These are phyloP conservation scores for Penicillium thymicola DNA, from an alignment of 2,329 filamentous ascomycete genomes.

Conservation along the genomic window DNA sequence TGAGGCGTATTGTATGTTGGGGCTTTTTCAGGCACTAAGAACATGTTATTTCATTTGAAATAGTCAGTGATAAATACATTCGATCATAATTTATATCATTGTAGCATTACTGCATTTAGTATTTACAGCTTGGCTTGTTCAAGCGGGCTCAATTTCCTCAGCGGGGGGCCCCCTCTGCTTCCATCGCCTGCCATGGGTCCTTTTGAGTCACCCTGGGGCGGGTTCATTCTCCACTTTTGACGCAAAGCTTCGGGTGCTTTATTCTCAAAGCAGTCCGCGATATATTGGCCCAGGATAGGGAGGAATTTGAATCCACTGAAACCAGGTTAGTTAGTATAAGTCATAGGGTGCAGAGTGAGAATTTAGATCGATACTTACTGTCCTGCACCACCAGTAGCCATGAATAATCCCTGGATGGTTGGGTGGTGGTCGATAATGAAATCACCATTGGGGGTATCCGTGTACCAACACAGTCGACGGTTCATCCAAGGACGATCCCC, in stretches of 20 bases:
- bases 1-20: background rate
- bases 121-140: constrained; percentile 26
- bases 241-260: constrained; percentile 50
- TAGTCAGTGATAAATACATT: background rate
- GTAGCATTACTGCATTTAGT: background rate
- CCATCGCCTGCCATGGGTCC: constrained; percentile 25
- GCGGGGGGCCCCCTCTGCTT: constrained; percentile 28
- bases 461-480: constrained; percentile 70
- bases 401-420: constrained; percentile 49
- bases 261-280: constrained; percentile 55
- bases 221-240: constrained; percentile 54
- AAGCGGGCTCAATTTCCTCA: constrained; percentile 20
- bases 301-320: constrained; percentile 57
- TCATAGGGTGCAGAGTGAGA: background rate
- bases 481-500: constrained; percentile 56
- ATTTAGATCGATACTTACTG: constrained; percentile 17
- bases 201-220: background rate
- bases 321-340: constrained; percentile 3
- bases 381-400: constrained; percentile 25
- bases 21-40: background rate
- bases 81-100: background rate
- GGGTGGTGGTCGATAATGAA: constrained; percentile 68
- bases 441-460: constrained; percentile 65
- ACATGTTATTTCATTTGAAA: background rate
- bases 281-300: constrained; percentile 61